These are phyloP conservation scores for Aspergillus caelatus DNA, from an alignment of 2,329 filamentous ascomycete genomes.

Conservation along the genomic window DNA sequence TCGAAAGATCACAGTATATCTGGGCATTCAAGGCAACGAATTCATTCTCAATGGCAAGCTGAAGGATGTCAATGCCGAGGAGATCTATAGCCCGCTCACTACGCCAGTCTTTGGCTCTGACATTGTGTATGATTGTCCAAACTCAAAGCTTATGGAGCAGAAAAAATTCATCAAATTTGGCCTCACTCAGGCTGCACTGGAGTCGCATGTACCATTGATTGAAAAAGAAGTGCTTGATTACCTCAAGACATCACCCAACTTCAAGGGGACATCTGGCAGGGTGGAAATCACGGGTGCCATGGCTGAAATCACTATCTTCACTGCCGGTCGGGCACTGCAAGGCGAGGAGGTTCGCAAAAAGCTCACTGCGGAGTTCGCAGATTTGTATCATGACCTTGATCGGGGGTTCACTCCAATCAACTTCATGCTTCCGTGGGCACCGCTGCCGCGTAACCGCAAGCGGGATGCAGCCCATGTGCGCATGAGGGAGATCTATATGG, in stretches of 20 bases:
- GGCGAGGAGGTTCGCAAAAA: constrained; percentile 74
- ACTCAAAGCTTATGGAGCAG: constrained; percentile 92
- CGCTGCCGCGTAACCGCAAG: constrained; percentile 73
- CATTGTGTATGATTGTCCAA: constrained; percentile 89
- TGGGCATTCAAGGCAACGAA: constrained; percentile 82
- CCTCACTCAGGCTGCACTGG: constrained; percentile 61
- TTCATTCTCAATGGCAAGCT: constrained; percentile 92
- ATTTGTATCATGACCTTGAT: constrained; percentile 78
- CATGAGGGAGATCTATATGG: constrained; percentile 71
- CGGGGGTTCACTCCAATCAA: constrained; percentile 79
- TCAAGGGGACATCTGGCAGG: constrained; percentile 63
- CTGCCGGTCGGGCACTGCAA: constrained; percentile 74
- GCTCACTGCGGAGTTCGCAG: constrained; percentile 72
- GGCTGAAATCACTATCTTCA: constrained; percentile 79
- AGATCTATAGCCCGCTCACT: constrained; percentile 78
- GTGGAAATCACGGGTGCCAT: constrained; percentile 68
- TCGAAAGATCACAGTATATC: constrained; percentile 82
- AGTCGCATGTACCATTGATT: constrained; percentile 78
- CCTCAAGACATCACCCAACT: constrained; percentile 55
- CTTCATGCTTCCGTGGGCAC: constrained; percentile 79
- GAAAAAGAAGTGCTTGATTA: constrained; percentile 65
- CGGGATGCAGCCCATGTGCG: constrained; percentile 71
- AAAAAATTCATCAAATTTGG: constrained; percentile 78
- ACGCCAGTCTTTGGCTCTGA: constrained; percentile 77
- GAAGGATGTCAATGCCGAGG: constrained; percentile 87